Evolutionary conservation across 345 rosid genomes (phyloP).

Genomic region (Syzygium jambos): DNA sequence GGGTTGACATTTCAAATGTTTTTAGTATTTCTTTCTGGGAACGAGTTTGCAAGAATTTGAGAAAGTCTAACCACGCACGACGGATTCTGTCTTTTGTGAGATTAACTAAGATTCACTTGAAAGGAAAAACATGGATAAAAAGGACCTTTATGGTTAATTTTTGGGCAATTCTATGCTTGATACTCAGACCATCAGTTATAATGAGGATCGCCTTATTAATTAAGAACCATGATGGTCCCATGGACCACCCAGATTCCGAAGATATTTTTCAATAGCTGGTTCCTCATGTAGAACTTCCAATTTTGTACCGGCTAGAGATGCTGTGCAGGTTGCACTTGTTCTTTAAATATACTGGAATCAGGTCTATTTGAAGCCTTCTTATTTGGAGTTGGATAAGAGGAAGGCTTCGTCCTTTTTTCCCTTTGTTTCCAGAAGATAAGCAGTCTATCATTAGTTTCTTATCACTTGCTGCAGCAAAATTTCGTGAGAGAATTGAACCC

Average conservation of each 20-base stretch:
- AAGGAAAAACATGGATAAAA: neutral
- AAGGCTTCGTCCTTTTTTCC: neutral
- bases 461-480: constrained; percentile 57
- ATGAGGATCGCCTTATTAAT: neutral
- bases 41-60: neutral
- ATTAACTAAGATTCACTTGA: neutral
- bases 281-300: neutral
- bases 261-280: neutral
- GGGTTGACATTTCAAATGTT: neutral
- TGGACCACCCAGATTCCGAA: neutral
- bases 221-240: neutral
- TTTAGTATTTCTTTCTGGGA: neutral
- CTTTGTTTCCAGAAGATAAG: neutral
- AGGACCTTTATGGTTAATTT: neutral
- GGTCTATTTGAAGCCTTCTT: neutral
- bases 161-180: neutral
- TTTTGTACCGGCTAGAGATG: neutral
- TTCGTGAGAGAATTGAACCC: constrained; percentile 87
- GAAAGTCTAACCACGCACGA: neutral
- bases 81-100: neutral
- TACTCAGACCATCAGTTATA: neutral
- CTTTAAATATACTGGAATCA: neutral
- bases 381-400: neutral
- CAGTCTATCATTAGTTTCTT: neutral
- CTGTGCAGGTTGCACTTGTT: neutral